Conservation (phyloP, 2,329 filamentous ascomycete species). For the Xylaria sp. region DNA sequence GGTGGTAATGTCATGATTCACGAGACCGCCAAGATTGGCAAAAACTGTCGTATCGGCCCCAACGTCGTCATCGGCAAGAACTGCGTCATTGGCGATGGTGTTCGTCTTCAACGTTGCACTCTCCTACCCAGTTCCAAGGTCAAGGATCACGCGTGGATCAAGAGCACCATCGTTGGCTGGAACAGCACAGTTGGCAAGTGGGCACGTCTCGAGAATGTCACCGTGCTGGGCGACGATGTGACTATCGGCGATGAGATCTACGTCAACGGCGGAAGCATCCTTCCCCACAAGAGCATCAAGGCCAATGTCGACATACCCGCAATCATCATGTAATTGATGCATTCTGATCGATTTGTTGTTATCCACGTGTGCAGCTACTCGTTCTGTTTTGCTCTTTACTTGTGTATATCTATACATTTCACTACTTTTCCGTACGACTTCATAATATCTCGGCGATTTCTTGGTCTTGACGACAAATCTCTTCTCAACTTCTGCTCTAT, state of each 20-base stretch:
- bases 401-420: slow-evolving; percentile 42
- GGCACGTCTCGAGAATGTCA: slow-evolving; percentile 97
- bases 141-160: slow-evolving; percentile 99
- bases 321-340: slow-evolving; percentile 70
- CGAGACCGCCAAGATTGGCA: slow-evolving; percentile 92
- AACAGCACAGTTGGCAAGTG: slow-evolving; percentile 95
- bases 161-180: slow-evolving; percentile 98
- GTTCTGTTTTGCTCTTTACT: slow-evolving; percentile 27
- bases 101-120: slow-evolving; percentile 92
- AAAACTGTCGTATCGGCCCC: slow-evolving; percentile 97
- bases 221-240: slow-evolving; percentile 97
- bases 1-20: slow-evolving; percentile 97
- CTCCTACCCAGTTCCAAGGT: slow-evolving; percentile 89
- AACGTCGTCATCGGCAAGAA: slow-evolving; percentile 96
- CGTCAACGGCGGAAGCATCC: slow-evolving; percentile 93
- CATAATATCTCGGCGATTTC: slow-evolving; percentile 44
- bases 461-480: slow-evolving; percentile 41
- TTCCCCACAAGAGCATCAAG: slow-evolving; percentile 99
- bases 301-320: slow-evolving; percentile 87
- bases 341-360: slow-evolving; percentile 6
- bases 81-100: slow-evolving; percentile 92
- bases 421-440: slow-evolving; percentile 40
- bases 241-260: slow-evolving; percentile 98
- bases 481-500: slow-evolving; percentile 44
- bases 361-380: not conserved